Conservation (phyloP, 1,284 basidiomycete species). For the Heterobasidion irregulare region DNA sequence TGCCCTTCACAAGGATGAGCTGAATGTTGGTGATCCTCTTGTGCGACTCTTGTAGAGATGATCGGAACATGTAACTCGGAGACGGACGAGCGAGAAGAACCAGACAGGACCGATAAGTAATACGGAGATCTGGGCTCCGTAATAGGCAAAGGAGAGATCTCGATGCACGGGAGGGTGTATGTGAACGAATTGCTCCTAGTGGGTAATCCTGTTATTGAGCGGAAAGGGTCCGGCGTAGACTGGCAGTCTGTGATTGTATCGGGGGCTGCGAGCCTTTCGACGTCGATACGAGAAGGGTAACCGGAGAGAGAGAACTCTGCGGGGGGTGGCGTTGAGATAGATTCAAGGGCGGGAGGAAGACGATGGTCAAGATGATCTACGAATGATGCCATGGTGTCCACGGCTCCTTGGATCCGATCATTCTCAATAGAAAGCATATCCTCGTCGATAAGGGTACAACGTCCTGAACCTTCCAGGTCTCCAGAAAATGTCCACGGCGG, state of each 20-base stretch:
- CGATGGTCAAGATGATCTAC: too few relatives aligned
- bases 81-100: background rate
- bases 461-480: too few relatives aligned
- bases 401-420: too few relatives aligned
- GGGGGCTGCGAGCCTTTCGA: background rate
- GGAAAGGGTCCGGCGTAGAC: background rate
- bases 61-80: background rate
- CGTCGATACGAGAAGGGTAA: background rate
- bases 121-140: too few relatives aligned
- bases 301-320: background rate
- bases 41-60: background rate
- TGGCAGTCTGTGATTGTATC: background rate
- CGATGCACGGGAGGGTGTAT: background rate
- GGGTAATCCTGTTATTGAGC: background rate
- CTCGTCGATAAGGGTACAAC: too few relatives aligned
- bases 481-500: too few relatives aligned
- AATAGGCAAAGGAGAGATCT: background rate
- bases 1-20: background rate
- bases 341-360: background rate
- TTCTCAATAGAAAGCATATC: too few relatives aligned
- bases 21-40: background rate
- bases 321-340: background rate
- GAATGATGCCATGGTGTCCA: too few relatives aligned
- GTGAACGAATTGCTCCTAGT: background rate
- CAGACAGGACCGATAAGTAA: too few relatives aligned